Base-by-base conservation (phyloP, 2,329 filamentous ascomycete genomes). In the Fusarium tupiense region DNA sequence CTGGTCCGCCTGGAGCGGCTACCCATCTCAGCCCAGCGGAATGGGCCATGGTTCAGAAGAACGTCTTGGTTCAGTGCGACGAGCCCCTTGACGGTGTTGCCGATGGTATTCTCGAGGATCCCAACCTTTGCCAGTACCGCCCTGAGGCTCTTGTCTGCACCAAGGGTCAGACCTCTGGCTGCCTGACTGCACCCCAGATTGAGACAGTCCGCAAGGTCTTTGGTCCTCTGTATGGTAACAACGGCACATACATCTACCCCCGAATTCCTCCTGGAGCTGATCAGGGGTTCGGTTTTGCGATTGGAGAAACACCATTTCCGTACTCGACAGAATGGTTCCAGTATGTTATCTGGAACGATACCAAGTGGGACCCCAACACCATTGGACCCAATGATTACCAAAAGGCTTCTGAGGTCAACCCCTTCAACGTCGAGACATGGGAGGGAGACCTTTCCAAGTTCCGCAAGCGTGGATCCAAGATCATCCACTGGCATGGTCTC, bases 11-110 rank as follows among this genome's bases (percentile, higher is more conserved):
- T 12, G 64, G 57, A 20, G 53, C 60, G 2, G 46, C 70, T 0
- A 59, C 56, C 2, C 81, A 24, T 56, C 76, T 13, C 69, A 85
- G 47, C 12, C 29, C 64, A 1, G 58, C 52, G 0, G 47, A 74
- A n/a, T 89, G 88, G 81, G 69, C 82, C 0, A 74, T 83, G 7
- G 84, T 91, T 8, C 83, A 77, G 2, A 56, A 80, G 9, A 84
- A 87, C 64, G 82, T 88, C 6, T 61, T 85, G 17, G 80, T 77
- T 29, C 87, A 90, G 74, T 90, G 88, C 64, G 88, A 90, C 73
- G 77, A 65, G 47, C 61, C 67, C 4, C 78, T 85, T 33, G 88
- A 89, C 67, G 87, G 88, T 5, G 80, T 88, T 4, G 72, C 78
- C 2, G 88, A 90, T 66, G 84, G 83, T 11, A 86, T 89, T 64